phyloP scores from a whole-genome alignment of 208 protist species.

The Vickermania ingenoplastis region DNA sequence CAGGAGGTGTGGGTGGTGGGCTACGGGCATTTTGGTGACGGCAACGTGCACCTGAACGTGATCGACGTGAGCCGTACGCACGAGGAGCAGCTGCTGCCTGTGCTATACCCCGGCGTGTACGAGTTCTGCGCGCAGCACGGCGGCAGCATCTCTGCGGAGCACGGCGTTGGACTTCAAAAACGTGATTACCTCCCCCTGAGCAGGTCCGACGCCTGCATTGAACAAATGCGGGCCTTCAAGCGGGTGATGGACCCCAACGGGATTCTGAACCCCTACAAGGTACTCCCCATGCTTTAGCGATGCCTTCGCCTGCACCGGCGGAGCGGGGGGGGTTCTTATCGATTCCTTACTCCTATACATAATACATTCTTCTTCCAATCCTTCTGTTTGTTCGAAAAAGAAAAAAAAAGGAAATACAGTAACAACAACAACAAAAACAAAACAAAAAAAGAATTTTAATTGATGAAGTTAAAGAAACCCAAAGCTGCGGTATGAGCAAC shows the following conservation, averaged over 20 bases:
- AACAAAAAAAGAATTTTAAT: too few relatives aligned
- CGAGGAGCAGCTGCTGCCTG: slow-evolving; percentile 27
- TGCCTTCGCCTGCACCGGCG: too few relatives aligned
- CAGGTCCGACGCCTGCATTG: slow-evolving; percentile 55
- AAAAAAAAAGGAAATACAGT: too few relatives aligned
- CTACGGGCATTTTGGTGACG: slow-evolving; percentile 96
- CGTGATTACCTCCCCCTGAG: slow-evolving; percentile 69
- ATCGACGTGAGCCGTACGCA: slow-evolving; percentile 46
- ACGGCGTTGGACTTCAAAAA: slow-evolving; percentile 93
- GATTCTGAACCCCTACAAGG: slow-evolving; percentile 95
- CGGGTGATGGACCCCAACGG: slow-evolving; percentile 89
- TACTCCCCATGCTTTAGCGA: slow-evolving; percentile 30
- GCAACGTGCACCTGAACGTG: slow-evolving; percentile 96
- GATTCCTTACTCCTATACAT: not conserved
- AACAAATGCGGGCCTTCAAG: slow-evolving; percentile 88
- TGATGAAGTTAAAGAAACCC: too few relatives aligned
- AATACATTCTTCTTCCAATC: not conserved
- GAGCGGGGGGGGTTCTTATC: not conserved
- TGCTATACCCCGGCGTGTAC: slow-evolving; percentile 58
- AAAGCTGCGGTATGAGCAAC: too few relatives aligned
- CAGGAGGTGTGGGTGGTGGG: slow-evolving; percentile 69
- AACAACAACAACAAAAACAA: too few relatives aligned
- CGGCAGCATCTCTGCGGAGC: slow-evolving; percentile 92
- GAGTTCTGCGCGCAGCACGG: slow-evolving; percentile 52
- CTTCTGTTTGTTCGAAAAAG: too few relatives aligned